A percentile compares a stretch with the other conserved stretches of the same genome.
phyloP scores from a whole-genome alignment of 169 alveolate genomes.

The Ichthyophthirius multifiliis region DNA sequence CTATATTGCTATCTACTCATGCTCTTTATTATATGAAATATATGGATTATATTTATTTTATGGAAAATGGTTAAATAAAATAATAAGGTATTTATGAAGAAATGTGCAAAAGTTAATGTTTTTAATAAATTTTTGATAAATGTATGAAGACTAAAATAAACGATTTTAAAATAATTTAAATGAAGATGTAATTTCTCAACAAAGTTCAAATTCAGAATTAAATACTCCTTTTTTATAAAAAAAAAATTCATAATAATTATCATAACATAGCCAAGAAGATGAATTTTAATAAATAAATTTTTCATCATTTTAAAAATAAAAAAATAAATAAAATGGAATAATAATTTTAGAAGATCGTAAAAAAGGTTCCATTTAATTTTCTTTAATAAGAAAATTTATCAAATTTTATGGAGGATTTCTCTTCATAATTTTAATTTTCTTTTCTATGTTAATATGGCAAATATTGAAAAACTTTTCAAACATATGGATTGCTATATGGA shows the following conservation, averaged over 20 bases:
- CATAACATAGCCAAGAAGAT: not conserved
- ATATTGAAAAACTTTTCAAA: not conserved
- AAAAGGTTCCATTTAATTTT: not conserved
- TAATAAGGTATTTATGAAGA: constrained; percentile 58
- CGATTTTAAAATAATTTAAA: not conserved
- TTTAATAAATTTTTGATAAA: constrained; percentile 39
- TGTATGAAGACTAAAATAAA: constrained; percentile 20
- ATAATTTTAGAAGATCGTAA: constrained; percentile 3
- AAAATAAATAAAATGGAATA: not conserved
- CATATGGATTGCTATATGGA: constrained; percentile 9
- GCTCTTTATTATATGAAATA: constrained; percentile 60
- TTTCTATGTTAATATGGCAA: not conserved
- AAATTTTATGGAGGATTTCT: not conserved
- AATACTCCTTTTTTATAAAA: not conserved
- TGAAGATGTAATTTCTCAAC: not conserved
- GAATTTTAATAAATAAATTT: not conserved
- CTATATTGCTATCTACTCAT: constrained; percentile 72
- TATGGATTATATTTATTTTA: constrained; percentile 60
- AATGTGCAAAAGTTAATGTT: constrained; percentile 33
- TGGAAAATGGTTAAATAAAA: constrained; percentile 64
- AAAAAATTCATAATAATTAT: not conserved
- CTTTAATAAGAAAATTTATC: not conserved
- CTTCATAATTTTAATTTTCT: not conserved
- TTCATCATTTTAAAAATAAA: not conserved
- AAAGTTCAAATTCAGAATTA: not conserved